A percentile compares a stretch with the other conserved stretches of the same genome.
These are phyloP conservation scores for Pestalotiopsis sp. DNA, from an alignment of 2,329 filamentous ascomycete species.

Conservation along the genomic window DNA sequence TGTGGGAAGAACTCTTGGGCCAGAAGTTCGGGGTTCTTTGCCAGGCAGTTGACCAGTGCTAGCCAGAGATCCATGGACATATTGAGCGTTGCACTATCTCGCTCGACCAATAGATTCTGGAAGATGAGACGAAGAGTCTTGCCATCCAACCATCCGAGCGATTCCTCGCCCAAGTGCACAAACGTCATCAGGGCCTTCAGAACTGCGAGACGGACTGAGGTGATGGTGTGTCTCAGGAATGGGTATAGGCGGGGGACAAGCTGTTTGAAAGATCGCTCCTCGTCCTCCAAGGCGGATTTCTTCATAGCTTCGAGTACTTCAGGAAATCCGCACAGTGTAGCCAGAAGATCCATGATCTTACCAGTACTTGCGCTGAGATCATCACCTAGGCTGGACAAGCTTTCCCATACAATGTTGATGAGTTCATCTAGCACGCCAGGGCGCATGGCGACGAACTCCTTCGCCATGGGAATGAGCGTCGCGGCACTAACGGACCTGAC, in stretches of 20 bases:
- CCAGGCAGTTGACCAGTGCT: conserved; percentile 72
- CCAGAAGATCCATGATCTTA: conserved; percentile 96
- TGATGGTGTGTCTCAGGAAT: conserved; percentile 96
- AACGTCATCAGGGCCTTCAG: conserved; percentile 93
- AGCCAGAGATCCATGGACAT: conserved; percentile 88
- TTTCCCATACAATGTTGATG: conserved; percentile 96
- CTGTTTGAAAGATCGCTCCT: conserved; percentile 87
- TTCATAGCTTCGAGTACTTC: conserved; percentile 96
- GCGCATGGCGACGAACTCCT: conserved; percentile 88
- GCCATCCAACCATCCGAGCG: conserved; percentile 90
- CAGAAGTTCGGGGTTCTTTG: conserved; percentile 65
- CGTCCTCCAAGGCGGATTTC: conserved; percentile 77
- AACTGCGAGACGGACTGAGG: conserved; percentile 90
- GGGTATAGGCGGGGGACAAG: conserved; percentile 93
- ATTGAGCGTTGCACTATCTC: conserved; percentile 80
- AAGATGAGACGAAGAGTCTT: conserved; percentile 87
- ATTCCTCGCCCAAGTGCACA: conserved; percentile 80
- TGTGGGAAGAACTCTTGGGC: conserved; percentile 75
- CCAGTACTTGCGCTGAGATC: conserved; percentile 97
- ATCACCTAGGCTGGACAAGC: conserved; percentile 93
- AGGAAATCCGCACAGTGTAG: conserved; percentile 92
- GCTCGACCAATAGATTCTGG: conserved; percentile 93
- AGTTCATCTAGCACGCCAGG: conserved; percentile 77
- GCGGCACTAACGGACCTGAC: conserved; percentile 96
- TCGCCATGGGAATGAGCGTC: conserved; percentile 94